Percentiles rank a stretch among this genome's conserved stretches.
phyloP scores from a whole-genome alignment of 2,329 filamentous ascomycete genomes.

The Cladorrhinum sp. region DNA sequence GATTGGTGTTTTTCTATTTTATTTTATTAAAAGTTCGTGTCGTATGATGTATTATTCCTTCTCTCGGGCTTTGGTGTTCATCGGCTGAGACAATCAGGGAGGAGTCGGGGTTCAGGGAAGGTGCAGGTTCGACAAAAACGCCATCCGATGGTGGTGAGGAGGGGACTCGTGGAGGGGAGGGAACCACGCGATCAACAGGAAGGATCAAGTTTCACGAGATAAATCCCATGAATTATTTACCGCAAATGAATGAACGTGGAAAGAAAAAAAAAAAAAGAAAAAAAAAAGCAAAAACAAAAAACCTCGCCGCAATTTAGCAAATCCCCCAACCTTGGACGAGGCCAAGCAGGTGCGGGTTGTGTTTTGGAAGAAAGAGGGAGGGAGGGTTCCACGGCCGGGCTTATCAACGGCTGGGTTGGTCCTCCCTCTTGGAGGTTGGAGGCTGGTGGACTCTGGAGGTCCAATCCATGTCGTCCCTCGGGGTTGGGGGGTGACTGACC shows the following conservation, averaged over 20 bases:
- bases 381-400: background rate
- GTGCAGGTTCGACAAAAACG: background rate
- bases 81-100: background rate
- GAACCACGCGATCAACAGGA: background rate
- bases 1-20: background rate
- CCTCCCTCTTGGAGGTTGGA: background rate
- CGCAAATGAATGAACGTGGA: background rate
- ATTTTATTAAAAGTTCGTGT: background rate
- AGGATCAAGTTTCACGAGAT: background rate
- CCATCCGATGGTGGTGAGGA: background rate
- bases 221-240: background rate
- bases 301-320: constrained; percentile 9
- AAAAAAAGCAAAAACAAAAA: background rate
- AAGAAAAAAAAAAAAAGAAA: background rate
- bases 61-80: background rate
- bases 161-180: background rate
- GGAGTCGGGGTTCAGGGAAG: background rate
- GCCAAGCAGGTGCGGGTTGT: constrained; percentile 5
- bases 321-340: constrained; percentile 5
- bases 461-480: too few species aligned
- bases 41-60: background rate
- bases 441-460: background rate
- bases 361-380: constrained; percentile 6
- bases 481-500: background rate
- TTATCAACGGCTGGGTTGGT: background rate